Conservation (phyloP, 192 early-diverging fungal species). For the Podochytrium sp. region DNA sequence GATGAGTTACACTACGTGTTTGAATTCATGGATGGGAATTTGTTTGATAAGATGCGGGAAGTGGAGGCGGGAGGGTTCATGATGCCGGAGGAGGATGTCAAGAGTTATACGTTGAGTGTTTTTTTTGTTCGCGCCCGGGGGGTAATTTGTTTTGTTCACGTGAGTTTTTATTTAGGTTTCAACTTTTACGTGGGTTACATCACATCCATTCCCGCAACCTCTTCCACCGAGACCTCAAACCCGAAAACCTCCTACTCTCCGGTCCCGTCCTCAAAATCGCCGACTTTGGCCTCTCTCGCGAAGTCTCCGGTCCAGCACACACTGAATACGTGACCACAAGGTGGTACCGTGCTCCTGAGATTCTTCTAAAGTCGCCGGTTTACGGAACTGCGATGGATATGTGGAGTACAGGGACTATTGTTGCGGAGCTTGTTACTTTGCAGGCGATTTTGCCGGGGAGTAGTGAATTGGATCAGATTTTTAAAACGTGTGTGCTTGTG, state of each 20-base stretch:
- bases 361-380: conserved; percentile 67
- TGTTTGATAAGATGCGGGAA: conserved; percentile 86
- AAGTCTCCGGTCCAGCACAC: conserved; percentile 71
- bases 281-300: conserved; percentile 84
- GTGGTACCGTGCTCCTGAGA: conserved; percentile 91
- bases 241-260: conserved; percentile 85
- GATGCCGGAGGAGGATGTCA: conserved; percentile 69
- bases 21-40: conserved; percentile 93
- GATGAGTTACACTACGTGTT: conserved; percentile 93
- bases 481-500: conserved; percentile 71
- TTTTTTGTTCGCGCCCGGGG: conserved; percentile 15
- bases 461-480: conserved; percentile 83
- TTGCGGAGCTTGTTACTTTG: conserved; percentile 74
- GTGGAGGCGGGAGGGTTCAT: conserved; percentile 57
- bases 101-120: conserved; percentile 69
- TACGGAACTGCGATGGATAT: conserved; percentile 84
- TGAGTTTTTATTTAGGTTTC: conserved; percentile 58
- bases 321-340: conserved; percentile 90
- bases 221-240: conserved; percentile 96
- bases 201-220: conserved; percentile 89
- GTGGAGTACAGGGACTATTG: conserved; percentile 83
- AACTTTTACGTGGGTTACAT: conserved; percentile 85
- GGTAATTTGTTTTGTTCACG: conserved; percentile 15
- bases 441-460: conserved; percentile 82
- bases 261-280: conserved; percentile 70